Evolutionary conservation across 148 eudicot species (phyloP).

Genomic region (Mesembryanthemum crystallinum): DNA sequence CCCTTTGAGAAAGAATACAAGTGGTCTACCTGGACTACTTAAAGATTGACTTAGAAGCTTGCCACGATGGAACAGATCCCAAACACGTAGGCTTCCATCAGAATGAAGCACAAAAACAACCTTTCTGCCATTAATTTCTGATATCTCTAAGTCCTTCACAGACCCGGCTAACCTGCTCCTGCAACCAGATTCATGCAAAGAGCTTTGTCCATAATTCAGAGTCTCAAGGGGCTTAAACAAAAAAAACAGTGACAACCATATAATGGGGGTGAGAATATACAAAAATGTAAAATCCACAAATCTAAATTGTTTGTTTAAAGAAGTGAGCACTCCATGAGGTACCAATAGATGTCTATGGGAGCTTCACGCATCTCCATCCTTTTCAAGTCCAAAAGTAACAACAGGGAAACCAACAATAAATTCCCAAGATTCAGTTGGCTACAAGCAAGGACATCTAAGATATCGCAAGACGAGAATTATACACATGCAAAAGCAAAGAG

Average conservation of each 20-base stretch:
- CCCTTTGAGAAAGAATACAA: background rate
- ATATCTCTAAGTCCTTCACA: constrained; percentile 63
- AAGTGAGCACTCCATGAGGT: background rate
- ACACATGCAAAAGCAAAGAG: background rate
- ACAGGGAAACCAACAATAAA: background rate
- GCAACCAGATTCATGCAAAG: constrained; percentile 22
- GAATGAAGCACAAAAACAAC: constrained; percentile 81
- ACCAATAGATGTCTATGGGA: background rate
- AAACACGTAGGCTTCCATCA: constrained; percentile 68
- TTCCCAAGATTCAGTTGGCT: background rate
- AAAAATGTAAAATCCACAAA: background rate
- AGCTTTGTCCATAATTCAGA: background rate
- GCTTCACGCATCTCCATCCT: background rate
- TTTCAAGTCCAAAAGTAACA: background rate
- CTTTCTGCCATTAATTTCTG: constrained; percentile 55
- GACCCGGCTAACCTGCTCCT: constrained; percentile 61
- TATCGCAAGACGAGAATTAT: background rate
- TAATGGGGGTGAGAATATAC: background rate
- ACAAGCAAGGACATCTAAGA: constrained; percentile 3
- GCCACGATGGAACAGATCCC: constrained; percentile 68
- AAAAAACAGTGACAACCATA: background rate
- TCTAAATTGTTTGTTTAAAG: background rate
- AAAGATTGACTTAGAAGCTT: constrained; percentile 60
- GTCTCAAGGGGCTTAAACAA: background rate
- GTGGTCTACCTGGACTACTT: constrained; percentile 46